Base-by-base conservation (phyloP, 2,329 filamentous ascomycete species). In the Verticillium alfalfae region DNA sequence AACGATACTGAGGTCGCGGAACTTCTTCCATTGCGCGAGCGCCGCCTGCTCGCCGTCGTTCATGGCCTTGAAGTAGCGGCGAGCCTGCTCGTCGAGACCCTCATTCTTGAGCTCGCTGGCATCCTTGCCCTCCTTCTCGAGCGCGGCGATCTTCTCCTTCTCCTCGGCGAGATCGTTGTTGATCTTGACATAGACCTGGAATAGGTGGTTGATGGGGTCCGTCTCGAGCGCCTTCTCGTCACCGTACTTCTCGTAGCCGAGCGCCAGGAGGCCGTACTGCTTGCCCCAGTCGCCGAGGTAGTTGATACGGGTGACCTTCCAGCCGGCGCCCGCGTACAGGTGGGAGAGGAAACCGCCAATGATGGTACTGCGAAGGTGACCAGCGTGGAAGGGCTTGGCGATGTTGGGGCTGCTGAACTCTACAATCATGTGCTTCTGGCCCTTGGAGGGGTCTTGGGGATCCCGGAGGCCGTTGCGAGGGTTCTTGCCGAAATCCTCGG, bases 321-420 rank as follows among this genome's bases (percentile, higher is more conserved):
- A 93, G 58, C 89, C 90, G 38, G 86, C 86, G 37, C 78, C 79
- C 68, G 88, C 82, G 72, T 92, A 90, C 18, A 92, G 76, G 71
- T 92, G 92, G 26, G 88, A 79, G 49, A 93, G 79, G 76, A 92
- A 93, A 45, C 89, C 89, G 57, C 90, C 90, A 64, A 93, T 92
- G 70, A 93, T 92, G 41, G 90, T 93, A 68, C 87, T 90, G 70
- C 90, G 83, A 68, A 93, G 78, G 74, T 93, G 90, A 13, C 89
- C 89, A 45, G 89, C 90, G 71, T 92, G 89, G 79, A 93, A 93
- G 31, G 89, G 91, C 76, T 94, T 94, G 56, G 91, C 91, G 63
- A 95, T 93, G 73, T 95, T 95, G 58, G 92, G 91, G 8, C 89
- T 93, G 8, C 89, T 92, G 75, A 94, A 95, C 70, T 95, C 91